Percentiles rank a stretch among this genome's conserved stretches.
phyloP scores from a whole-genome alignment of 106 monocot genomes.

The Dendrobium officinale region DNA sequence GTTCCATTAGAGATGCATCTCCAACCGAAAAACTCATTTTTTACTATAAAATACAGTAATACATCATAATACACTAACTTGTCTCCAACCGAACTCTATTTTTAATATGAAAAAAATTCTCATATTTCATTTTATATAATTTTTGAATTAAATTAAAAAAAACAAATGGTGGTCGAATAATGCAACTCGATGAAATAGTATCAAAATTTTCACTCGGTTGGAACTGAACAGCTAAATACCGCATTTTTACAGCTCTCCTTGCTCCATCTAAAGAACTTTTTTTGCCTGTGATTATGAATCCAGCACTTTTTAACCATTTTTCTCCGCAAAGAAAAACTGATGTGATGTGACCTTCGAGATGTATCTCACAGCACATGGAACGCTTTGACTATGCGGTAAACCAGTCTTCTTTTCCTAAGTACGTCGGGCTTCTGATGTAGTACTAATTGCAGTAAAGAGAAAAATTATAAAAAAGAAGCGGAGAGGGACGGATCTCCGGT shows the following conservation, averaged over 20 bases:
- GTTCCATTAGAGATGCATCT: too few species aligned
- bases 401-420: neutral
- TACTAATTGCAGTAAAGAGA: constrained; percentile 1
- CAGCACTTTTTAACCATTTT: neutral
- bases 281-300: neutral
- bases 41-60: too few species aligned
- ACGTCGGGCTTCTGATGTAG: neutral
- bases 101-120: too few species aligned
- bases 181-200: too few species aligned
- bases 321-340: neutral
- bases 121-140: too few species aligned
- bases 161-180: too few species aligned
- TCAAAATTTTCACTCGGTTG: too few species aligned
- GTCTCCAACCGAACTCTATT: too few species aligned
- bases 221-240: neutral
- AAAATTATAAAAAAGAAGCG: neutral
- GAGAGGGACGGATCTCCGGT: neutral
- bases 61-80: too few species aligned
- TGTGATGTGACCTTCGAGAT: neutral
- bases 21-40: too few species aligned
- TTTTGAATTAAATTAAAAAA: too few species aligned
- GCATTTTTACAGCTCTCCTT: neutral
- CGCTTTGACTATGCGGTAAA: neutral
- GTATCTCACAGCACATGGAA: neutral
- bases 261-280: neutral